Percentiles rank a stretch among this genome's conserved stretches.
Evolutionary conservation across 345 rosid genomes (phyloP).

Genomic region (Ceriops decandra): DNA sequence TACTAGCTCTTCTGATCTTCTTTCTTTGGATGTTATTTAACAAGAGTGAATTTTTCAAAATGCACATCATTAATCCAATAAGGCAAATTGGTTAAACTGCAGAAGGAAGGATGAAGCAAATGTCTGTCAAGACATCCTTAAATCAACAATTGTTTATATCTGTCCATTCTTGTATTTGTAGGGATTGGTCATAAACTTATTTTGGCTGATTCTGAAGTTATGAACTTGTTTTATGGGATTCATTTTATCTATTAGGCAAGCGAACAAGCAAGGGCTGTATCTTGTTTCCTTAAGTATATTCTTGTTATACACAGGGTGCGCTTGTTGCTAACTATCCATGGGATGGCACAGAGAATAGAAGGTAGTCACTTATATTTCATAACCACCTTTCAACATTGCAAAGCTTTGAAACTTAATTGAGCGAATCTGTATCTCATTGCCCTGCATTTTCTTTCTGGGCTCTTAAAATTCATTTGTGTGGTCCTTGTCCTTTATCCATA

Average conservation of each 20-base stretch:
- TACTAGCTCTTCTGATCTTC: too few species aligned
- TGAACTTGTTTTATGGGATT: not conserved
- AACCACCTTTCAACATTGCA: too few species aligned
- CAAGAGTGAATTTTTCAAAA: not conserved
- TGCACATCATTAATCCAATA: not conserved
- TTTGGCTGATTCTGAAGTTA: not conserved
- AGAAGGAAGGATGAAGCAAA: not conserved
- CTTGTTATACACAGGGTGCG: constrained; percentile 66
- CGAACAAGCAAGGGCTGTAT: not conserved
- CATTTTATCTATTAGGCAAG: not conserved
- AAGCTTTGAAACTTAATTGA: too few species aligned
- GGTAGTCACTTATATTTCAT: constrained; percentile 35
- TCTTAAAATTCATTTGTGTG: not conserved
- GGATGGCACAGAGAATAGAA: constrained; percentile 79
- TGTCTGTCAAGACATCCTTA: not conserved
- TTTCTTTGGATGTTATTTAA: not conserved
- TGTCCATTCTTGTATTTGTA: not conserved
- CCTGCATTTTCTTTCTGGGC: not conserved
- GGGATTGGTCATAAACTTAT: not conserved
- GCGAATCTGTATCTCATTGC: not conserved
- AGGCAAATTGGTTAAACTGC: not conserved
- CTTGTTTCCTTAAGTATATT: constrained; percentile 3
- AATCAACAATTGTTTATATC: not conserved
- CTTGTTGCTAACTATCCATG: constrained; percentile 97
- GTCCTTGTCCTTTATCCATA: not conserved